Base-by-base conservation (phyloP, 2,329 filamentous ascomycete species). In the Fonsecaea erecta region DNA sequence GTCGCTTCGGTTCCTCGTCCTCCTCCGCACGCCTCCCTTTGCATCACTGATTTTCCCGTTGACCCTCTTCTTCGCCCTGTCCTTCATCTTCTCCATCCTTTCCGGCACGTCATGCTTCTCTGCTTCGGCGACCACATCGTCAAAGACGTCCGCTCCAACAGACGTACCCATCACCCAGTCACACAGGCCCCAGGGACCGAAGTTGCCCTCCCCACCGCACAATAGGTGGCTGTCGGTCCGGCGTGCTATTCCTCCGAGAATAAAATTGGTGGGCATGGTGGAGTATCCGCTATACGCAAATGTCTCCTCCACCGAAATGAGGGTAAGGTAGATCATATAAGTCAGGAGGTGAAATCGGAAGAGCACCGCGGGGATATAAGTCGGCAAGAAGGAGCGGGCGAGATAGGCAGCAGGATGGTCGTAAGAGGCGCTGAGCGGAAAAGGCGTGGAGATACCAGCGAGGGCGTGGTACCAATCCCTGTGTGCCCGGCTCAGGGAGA, bases 321-420 rank as follows among this genome's bases (percentile, higher is more conserved):
- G 64, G 0, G 79, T 76, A 18, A 86, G 74, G 63, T 87, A 83
- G 30, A 86, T 68, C 46, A 86, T 77, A 75, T 84, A 88, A 2
- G 85, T 86, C 63, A 88, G 76, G 58, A 88, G 81, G 73, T 88
- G 86, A 76, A 86, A 85, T 63, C 85, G 84, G 72, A 86, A 82
- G 18, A 84, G 67, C 37, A 84, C 76, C 1, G 85, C 85, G 1
- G 86, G 84, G 1, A 84, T 70, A 71, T 86, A 86, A 5, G 84
- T 80, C 1, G 86, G 86, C 28, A 87, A 61, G 75, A 85, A 87
- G 37, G 78, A 80, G 63, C 77, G 77, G 21, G 87, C 64, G 3
- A 88, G 73, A 72, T 86, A 86, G 48, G 79, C 78, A 8, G 82
- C 63, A 0, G 86, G 86, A 71, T 88, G 86, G 71, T 88, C 86